phyloP scores from a whole-genome alignment of 441 rosid species.

The Breynia disticha region DNA sequence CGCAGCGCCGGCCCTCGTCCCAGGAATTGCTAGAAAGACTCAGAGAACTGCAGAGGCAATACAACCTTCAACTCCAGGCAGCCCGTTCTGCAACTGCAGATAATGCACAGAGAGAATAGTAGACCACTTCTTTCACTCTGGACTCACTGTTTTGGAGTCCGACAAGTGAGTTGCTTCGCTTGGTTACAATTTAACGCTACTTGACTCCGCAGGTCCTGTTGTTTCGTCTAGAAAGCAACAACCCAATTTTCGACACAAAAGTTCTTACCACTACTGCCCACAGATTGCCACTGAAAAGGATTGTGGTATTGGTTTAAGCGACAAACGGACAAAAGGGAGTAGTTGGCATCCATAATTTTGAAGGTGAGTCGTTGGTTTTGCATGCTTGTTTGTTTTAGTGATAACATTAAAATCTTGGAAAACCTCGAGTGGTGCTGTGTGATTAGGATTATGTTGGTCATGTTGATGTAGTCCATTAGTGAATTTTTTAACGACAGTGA shows the following conservation, averaged over 20 bases:
- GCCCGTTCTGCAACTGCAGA: conserved; percentile 49
- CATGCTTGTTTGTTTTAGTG: conserved; percentile 12
- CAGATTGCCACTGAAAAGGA: conserved; percentile 5
- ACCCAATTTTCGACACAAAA: conserved; percentile 7
- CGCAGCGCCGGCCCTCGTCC: conserved; percentile 64
- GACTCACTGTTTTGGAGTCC: conserved; percentile 6
- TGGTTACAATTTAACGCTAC: no score
- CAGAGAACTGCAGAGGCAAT: conserved; percentile 71
- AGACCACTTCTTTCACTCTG: conserved; percentile 12
- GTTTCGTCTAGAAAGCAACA: no score
- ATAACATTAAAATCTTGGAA: conserved; percentile 16
- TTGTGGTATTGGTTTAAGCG: conserved; percentile 2
- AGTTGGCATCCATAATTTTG: not conserved
- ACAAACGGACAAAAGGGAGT: conserved; percentile 4
- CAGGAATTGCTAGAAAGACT: conserved; percentile 79
- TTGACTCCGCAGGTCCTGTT: not conserved
- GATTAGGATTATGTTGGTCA: conserved; percentile 15
- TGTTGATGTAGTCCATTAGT: conserved; percentile 19
- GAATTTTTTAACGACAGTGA: conserved; percentile 14
- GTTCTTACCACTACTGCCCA: conserved; percentile 12
- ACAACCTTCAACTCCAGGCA: conserved; percentile 53
- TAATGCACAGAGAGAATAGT: conserved; percentile 34
- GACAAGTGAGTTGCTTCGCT: no score
- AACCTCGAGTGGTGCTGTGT: conserved; percentile 21
- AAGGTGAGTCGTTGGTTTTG: conserved; percentile 19